Evolutionary conservation across 169 alveolate species (phyloP).

Genomic region (Hammondia hammondi): DNA sequence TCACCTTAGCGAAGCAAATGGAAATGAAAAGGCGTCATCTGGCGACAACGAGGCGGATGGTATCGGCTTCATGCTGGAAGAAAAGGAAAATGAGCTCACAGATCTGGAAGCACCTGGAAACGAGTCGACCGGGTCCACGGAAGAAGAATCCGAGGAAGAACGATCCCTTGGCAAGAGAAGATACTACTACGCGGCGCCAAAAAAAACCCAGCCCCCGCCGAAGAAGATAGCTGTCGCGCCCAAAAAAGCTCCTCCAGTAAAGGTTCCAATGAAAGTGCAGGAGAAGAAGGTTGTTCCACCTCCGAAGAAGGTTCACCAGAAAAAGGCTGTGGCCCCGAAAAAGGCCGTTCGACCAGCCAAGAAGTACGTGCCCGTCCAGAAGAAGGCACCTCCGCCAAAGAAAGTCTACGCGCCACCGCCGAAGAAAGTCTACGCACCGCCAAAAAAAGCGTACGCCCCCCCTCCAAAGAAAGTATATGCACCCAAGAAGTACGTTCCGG

Average conservation of each 20-base stretch:
- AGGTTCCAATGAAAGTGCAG: neutral
- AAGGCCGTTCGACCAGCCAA: neutral
- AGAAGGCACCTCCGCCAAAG: constrained; percentile 21
- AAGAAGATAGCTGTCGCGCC: neutral
- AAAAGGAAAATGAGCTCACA: neutral
- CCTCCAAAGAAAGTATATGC: constrained; percentile 7
- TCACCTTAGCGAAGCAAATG: neutral
- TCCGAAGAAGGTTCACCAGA: constrained; percentile 6
- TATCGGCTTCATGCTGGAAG: neutral
- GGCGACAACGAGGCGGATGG: neutral
- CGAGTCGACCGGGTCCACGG: neutral
- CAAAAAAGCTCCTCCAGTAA: neutral
- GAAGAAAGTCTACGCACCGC: neutral
- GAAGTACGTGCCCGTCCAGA: neutral
- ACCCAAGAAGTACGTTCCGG: constrained; percentile 7
- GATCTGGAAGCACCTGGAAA: neutral
- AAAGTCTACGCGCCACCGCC: constrained; percentile 27
- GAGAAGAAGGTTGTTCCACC: neutral
- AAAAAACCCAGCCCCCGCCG: constrained; percentile 22
- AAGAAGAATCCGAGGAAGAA: neutral
- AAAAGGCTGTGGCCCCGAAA: neutral
- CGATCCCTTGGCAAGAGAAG: neutral
- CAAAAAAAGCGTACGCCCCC: constrained; percentile 3
- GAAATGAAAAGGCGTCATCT: no score
- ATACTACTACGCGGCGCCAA: neutral